These are phyloP conservation scores for Pseudocercospora vitis DNA, from an alignment of 2,329 filamentous ascomycete species.

Conservation along the genomic window DNA sequence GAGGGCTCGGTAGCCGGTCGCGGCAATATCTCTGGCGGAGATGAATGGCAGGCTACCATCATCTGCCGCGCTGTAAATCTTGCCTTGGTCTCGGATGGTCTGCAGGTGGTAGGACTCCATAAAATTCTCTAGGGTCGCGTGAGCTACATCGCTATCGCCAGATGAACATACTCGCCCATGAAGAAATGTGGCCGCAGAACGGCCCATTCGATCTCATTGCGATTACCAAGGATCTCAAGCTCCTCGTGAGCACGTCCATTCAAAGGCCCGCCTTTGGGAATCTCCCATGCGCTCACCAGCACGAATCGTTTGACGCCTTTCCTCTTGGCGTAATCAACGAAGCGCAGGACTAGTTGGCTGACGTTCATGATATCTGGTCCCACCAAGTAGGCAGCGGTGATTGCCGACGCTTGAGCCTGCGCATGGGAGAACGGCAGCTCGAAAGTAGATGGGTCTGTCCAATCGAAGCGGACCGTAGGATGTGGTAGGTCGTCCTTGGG, in stretches of 20 bases:
- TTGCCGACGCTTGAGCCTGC: constrained; percentile 17
- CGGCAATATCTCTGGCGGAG: constrained; percentile 50
- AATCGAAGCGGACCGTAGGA: constrained; percentile 44
- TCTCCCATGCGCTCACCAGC: constrained; percentile 37
- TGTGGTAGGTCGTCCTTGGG: constrained; percentile 9
- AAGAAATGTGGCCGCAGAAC: constrained; percentile 54
- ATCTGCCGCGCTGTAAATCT: constrained; percentile 47
- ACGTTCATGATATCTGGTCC: constrained; percentile 40
- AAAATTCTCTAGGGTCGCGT: constrained; percentile 49
- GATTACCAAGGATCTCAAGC: constrained; percentile 28
- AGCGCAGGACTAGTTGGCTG: constrained; percentile 40
- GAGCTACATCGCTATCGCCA: background rate
- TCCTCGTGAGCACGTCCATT: constrained; percentile 17
- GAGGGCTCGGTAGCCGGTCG: constrained; percentile 45
- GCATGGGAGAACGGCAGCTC: constrained; percentile 35
- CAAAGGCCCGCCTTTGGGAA: constrained; percentile 10
- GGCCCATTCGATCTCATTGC: constrained; percentile 41
- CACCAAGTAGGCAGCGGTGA: constrained; percentile 47
- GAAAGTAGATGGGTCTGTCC: constrained; percentile 47
- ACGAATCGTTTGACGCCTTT: constrained; percentile 48
- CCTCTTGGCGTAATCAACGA: constrained; percentile 45
- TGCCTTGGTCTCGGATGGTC: constrained; percentile 43
- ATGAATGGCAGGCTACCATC: constrained; percentile 51
- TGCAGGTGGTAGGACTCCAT: constrained; percentile 35
- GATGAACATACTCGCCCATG: constrained; percentile 40